These are phyloP conservation scores for Lactifluus pinguis DNA, from an alignment of 768 basidiomycete species.

Conservation along the genomic window DNA sequence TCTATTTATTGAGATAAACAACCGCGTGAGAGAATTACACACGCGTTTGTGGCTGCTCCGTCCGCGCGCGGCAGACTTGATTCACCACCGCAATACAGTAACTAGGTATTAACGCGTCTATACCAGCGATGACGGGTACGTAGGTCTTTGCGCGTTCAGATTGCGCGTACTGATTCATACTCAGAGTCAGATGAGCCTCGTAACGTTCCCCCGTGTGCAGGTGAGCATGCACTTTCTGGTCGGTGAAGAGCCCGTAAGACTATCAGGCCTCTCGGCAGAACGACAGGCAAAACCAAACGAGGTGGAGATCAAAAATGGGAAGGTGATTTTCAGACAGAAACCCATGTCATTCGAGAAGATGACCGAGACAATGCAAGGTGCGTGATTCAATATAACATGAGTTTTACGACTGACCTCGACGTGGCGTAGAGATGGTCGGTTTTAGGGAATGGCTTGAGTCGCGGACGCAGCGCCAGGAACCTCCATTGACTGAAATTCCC, in stretches of 20 bases:
- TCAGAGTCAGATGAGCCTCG: neutral
- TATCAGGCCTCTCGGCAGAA: conserved; percentile 26
- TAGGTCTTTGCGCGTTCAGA: neutral
- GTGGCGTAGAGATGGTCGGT: conserved; percentile 54
- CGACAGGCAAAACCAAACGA: conserved; percentile 35
- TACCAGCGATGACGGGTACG: conserved; percentile 3
- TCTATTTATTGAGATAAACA: no score
- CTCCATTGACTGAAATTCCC: conserved; percentile 51
- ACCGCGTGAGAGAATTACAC: no score
- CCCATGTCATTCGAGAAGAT: conserved; percentile 63
- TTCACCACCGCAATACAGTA: neutral
- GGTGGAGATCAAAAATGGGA: conserved; percentile 69
- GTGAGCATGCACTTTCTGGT: conserved; percentile 1
- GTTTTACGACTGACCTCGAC: neutral
- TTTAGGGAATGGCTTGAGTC: conserved; percentile 66
- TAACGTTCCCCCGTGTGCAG: neutral
- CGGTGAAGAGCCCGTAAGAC: neutral
- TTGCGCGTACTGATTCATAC: neutral
- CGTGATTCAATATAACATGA: conserved; percentile 13
- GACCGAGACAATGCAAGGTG: conserved; percentile 77
- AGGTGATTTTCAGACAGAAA: conserved; percentile 69
- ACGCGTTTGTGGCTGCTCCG: no score
- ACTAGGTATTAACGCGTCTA: conserved; percentile 2
- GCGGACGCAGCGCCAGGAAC: conserved; percentile 37
- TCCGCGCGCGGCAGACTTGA: neutral